Evolutionary conservation across 495 filamentous ascomycete genomes (phyloP).

Genomic region (Xylaria acuta): DNA sequence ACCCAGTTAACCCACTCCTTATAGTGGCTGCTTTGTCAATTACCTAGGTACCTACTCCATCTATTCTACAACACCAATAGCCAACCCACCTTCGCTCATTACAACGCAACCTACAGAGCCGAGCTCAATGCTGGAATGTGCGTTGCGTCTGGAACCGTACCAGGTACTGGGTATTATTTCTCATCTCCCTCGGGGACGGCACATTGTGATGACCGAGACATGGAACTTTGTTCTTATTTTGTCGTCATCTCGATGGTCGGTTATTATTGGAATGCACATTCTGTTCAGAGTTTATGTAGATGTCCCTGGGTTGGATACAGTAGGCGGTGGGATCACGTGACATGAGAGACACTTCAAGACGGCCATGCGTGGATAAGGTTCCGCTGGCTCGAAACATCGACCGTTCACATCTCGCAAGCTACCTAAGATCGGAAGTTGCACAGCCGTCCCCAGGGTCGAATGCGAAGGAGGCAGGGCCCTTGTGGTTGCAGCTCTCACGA

Average conservation of each 20-base stretch:
- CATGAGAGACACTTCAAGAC: background rate
- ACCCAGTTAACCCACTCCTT: too few relatives aligned
- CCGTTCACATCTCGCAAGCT: background rate
- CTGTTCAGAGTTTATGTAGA: background rate
- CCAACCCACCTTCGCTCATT: too few relatives aligned
- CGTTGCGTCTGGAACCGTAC: background rate
- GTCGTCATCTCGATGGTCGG: background rate
- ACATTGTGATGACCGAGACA: background rate
- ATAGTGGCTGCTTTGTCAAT: too few relatives aligned
- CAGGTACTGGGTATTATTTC: background rate
- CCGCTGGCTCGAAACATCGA: background rate
- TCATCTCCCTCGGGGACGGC: background rate
- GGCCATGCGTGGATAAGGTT: background rate
- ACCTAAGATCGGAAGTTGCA: background rate
- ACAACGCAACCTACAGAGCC: too few relatives aligned
- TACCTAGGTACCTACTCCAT: too few relatives aligned
- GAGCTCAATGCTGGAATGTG: background rate
- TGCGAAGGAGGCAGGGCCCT: background rate
- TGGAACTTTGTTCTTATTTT: background rate
- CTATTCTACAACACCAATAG: too few relatives aligned
- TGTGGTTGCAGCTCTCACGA: constrained; percentile 19
- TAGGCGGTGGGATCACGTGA: constrained; percentile 4
- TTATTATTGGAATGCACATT: background rate
- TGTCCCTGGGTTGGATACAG: too few relatives aligned
- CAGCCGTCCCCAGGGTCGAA: background rate